Evolutionary conservation across 345 rosid species (phyloP), one percentile per base, ranked within the genome.

Genomic region (Brassica napus): DNA sequence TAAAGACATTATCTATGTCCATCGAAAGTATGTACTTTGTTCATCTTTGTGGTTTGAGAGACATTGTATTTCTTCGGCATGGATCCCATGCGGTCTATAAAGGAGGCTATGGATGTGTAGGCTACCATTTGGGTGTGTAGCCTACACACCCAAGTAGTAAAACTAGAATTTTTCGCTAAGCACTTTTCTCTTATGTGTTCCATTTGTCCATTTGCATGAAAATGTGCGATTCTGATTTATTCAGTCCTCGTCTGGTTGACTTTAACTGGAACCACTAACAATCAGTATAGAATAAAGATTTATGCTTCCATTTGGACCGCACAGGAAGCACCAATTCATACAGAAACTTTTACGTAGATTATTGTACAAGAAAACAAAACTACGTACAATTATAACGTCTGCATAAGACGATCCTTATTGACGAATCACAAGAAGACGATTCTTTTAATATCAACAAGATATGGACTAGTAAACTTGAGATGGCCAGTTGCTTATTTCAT

Each of bases 401-500:
- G 28, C 44, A 70, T 14, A 47, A 47, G 54, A 47, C 54, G 58
- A 52, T 74, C 11, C 54, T 62, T 62, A 63, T 49, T 31, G 77
- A 49, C 11, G 52, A 74, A 30, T 21, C 12, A 31, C 14, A 52
- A 7, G 21, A 31, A 65, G 15, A 65, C 6, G 35, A 26, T 14
- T 47, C 54, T 23, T 16, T 68, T 42, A 18, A 18, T n/a, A 68
- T 42, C 73, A 18, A 39, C 59, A n/a, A 68, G 60, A 58, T 18
- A 59, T 44, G 12, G 79, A 68, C 73, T 68, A 44, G 23, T 59
- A 58, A 57, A 65, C 58, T 55, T 66, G 65, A 66, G 66, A 15
- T 67, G n/a, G 31, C n/a, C 68, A 6, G 14, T 68, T 60, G 60
- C 23, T 67, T 66, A 11, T 58, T 2, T 21, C 15, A 10, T 55